Evolutionary conservation across 1,284 basidiomycete species (phyloP), one percentile per base, ranked within the genome.

Genomic region (Irpex sp.): DNA sequence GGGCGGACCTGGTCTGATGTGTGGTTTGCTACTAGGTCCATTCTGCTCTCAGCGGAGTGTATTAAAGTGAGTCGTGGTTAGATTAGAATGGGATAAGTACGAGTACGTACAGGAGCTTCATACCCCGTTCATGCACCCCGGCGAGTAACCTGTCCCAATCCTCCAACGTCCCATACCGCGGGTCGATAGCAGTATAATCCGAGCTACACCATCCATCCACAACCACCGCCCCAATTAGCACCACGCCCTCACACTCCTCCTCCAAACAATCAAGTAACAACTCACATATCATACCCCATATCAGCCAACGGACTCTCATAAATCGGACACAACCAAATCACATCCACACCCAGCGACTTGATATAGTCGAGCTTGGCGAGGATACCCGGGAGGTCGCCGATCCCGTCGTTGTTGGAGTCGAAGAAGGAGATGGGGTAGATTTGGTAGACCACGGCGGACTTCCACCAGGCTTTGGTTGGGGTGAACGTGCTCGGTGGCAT

Each of bases 11-110:
- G 83, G 74, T 90, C 86, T 1, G 88, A 91, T 5, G 85, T 87
- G 74, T 93, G 91, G 73, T 93, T 93, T n/a, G 89, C 86, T 35
- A 93, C 91, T 2, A 93, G 83, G 72, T 93, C 90, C 80, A 92
- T 89, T 72, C 86, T 86, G 68, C 3, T 43, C 4, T 7, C 47
- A 43, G 49, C 8, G 31, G 17, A 39, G 37, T 39, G 37, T 6
- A 39, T 6, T 39, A 6, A 39, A 39, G 37, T 39, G 15, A 15
- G 37, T 39, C 3, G 21, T 26, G 1, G 21, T 26, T 8, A 39
- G 37, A 15, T 2, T 39, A 39, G 37, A 13, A 39, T 6, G 37
- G 11, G 11, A 9, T 15, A 4, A 2, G 4, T 39, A 39, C 37
- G 37, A 39, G 47, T 19, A 75, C 81, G 57, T 66, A 88, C 81